Base-by-base conservation (phyloP, 2,329 filamentous ascomycete species). In the Claviceps paspali region DNA sequence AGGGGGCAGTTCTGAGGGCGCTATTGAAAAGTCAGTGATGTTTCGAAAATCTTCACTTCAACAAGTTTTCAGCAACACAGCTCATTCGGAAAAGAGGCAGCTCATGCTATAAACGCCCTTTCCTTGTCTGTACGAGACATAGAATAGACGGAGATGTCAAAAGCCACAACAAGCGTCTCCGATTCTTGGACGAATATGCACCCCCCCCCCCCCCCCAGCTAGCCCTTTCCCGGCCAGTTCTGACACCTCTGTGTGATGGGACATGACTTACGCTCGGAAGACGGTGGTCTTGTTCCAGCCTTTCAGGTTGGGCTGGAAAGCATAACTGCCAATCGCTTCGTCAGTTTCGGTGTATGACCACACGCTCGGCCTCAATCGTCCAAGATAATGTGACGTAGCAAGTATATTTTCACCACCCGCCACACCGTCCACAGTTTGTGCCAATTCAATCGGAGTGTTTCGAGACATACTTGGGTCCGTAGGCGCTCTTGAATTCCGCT, bases 381-480 rank as follows among this genome's bases (percentile, higher is more conserved):
- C 19, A 11, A 6, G n/a, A 15, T 8, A 17, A 14, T 5, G 11
- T 5, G 23, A 2, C 5, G 9, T 6, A 36, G n/a, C 26, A 11
- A 29, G 4, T 6, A 22, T 11, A 11, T 3, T n/a, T n/a, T n/a
- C n/a, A n/a, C n/a, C n/a, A n/a, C n/a, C n/a, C n/a, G n/a, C n/a
- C n/a, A n/a, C n/a, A n/a, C n/a, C n/a, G n/a, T n/a, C n/a, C n/a
- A n/a, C n/a, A n/a, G n/a, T n/a, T n/a, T 8, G 14, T 18, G n/a
- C 18, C 4, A 18, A 15, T 12, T 14, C 27, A 5, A 14, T 19
- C 9, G 22, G 15, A 21, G n/a, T 23, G 23, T 28, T 17, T 19
- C 27, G 26, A 43, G 3, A 55, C 56, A 61, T 72, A 79, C 76
- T 76, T 79, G 37, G 76, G 76, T 54, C 73, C 75, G 55, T 73